phyloP scores from a whole-genome alignment of 192 early-diverging fungal species.

The Linderina pennispora region DNA sequence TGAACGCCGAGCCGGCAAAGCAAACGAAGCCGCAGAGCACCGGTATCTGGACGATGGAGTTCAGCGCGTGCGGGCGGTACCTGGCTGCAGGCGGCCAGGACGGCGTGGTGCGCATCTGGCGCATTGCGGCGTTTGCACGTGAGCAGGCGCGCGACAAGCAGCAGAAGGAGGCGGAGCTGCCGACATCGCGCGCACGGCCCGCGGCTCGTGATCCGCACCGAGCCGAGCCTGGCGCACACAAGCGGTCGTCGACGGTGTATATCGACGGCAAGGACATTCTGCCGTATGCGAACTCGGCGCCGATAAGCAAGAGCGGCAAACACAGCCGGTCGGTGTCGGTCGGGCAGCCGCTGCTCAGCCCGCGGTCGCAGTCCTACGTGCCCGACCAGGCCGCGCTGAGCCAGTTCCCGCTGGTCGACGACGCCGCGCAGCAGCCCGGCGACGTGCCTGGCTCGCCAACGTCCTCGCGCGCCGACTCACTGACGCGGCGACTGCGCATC shows the following conservation, averaged over 20 bases:
- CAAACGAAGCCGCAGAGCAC: constrained; percentile 1
- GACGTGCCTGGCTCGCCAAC: too few relatives aligned
- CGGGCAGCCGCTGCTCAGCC: constrained; percentile 4
- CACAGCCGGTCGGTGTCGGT: constrained; percentile 32
- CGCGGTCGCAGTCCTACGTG: too few relatives aligned
- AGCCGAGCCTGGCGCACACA: constrained; percentile 4
- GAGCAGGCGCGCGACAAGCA: constrained; percentile 27
- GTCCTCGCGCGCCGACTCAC: too few relatives aligned
- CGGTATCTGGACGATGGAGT: constrained; percentile 70
- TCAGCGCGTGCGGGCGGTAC: constrained; percentile 72
- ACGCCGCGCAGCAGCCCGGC: too few relatives aligned
- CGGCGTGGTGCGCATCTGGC: constrained; percentile 65
- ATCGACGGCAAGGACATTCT: constrained; percentile 1
- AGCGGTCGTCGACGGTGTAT: constrained; percentile 3
- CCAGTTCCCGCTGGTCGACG: too few relatives aligned
- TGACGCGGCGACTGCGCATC: too few relatives aligned
- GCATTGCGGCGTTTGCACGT: constrained; percentile 32
- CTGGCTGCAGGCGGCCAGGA: constrained; percentile 78
- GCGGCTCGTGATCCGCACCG: neutral
- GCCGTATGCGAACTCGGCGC: constrained; percentile 39
- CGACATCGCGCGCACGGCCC: constrained; percentile 1
- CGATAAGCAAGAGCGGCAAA: constrained; percentile 12
- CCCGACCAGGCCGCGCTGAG: too few relatives aligned
- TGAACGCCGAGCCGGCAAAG: neutral
- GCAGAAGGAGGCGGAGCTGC: constrained; percentile 9